phyloP scores from a whole-genome alignment of 345 rosid species.

The Lepidium aucheri region DNA sequence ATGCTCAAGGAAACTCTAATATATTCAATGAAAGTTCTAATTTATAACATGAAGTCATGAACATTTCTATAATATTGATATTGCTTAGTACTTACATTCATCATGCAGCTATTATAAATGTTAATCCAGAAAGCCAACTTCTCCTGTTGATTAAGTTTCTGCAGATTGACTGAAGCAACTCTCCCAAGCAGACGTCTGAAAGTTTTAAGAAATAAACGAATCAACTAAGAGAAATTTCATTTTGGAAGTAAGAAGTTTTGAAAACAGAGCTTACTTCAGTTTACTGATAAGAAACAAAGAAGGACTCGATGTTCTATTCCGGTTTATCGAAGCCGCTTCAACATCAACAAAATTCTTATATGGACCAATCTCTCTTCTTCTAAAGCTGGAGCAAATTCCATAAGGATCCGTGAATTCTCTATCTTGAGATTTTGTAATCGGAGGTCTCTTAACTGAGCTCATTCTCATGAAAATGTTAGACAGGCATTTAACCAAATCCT shows the following conservation, averaged over 20 bases:
- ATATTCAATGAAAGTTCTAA: background rate
- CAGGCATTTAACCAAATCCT: slow-evolving; percentile 59
- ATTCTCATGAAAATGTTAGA: slow-evolving; percentile 51
- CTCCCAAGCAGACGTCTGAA: slow-evolving; percentile 56
- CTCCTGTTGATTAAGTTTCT: slow-evolving; percentile 67
- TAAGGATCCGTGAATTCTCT: slow-evolving; percentile 45
- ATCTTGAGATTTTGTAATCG: slow-evolving; percentile 23
- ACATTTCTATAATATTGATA: background rate
- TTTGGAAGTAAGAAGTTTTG: background rate
- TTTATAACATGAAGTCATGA: background rate
- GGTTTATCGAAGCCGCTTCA: slow-evolving; percentile 45
- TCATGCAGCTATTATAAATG: slow-evolving; percentile 80
- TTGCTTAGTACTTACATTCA: slow-evolving; percentile 45
- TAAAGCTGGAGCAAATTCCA: slow-evolving; percentile 39
- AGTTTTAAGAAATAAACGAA: background rate
- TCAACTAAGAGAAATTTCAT: background rate
- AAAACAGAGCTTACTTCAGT: slow-evolving; percentile 41
- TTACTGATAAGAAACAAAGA: slow-evolving; percentile 48
- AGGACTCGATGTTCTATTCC: slow-evolving; percentile 40
- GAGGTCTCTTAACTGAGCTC: slow-evolving; percentile 38
- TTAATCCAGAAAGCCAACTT: slow-evolving; percentile 96
- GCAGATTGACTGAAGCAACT: slow-evolving; percentile 46
- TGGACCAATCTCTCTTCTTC: slow-evolving; percentile 53
- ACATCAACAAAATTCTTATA: slow-evolving; percentile 45
- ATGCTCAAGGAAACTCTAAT: slow-evolving; percentile 66